phyloP scores from a whole-genome alignment of 2,329 filamentous ascomycete genomes.

The Beauveria brongniartii region DNA sequence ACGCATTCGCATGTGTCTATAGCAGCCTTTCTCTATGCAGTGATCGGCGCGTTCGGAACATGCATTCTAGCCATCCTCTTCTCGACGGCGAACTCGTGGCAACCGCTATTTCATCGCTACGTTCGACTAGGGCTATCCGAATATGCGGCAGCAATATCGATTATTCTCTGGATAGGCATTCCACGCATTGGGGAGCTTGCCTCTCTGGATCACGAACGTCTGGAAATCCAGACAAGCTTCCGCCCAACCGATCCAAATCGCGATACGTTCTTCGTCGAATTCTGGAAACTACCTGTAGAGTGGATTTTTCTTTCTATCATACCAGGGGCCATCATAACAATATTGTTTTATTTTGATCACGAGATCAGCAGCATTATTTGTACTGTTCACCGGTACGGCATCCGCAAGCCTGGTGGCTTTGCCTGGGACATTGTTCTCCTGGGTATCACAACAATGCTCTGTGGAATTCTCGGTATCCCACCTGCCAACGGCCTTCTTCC shows the following conservation, averaged over 20 bases:
- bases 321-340: constrained; percentile 54
- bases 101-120: constrained; percentile 52
- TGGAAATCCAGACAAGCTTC: constrained; percentile 48
- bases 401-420: constrained; percentile 53
- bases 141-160: constrained; percentile 59
- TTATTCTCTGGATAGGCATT: constrained; percentile 56
- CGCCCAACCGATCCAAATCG: constrained; percentile 48
- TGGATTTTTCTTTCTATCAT: constrained; percentile 57
- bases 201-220: constrained; percentile 47
- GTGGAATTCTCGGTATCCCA: constrained; percentile 57
- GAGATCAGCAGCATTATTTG: constrained; percentile 64
- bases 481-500: constrained; percentile 58
- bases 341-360: constrained; percentile 64
- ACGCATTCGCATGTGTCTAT: constrained; percentile 48
- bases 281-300: constrained; percentile 50
- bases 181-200: constrained; percentile 54
- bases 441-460: constrained; percentile 54
- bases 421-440: constrained; percentile 57
- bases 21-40: constrained; percentile 55
- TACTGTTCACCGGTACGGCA: constrained; percentile 53
- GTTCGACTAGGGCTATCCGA: constrained; percentile 53
- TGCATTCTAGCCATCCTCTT: constrained; percentile 54
- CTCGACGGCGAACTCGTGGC: constrained; percentile 54
- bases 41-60: constrained; percentile 56
- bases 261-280: constrained; percentile 49